Percentiles rank a stretch among this genome's conserved stretches.
These are phyloP conservation scores for Neonectria faginata DNA, from an alignment of 2,329 filamentous ascomycete species.

Conservation along the genomic window DNA sequence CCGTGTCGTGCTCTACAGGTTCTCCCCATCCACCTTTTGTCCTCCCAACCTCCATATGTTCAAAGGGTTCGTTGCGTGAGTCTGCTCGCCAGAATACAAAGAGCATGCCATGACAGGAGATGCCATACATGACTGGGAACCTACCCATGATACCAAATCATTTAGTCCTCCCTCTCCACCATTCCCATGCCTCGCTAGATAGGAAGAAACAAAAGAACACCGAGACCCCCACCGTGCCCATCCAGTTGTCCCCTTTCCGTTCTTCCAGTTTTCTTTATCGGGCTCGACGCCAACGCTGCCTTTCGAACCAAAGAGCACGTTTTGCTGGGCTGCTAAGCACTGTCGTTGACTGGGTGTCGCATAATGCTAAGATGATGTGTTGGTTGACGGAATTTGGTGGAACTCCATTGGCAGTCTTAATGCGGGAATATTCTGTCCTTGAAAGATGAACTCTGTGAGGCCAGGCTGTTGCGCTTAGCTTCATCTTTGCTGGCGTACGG, in stretches of 20 bases:
- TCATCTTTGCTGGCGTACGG: constrained; percentile 40
- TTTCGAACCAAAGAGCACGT: neutral
- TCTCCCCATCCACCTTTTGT: neutral
- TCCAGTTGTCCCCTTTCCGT: neutral
- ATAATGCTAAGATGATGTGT: neutral
- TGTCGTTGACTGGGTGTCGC: neutral
- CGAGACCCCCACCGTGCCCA: constrained; percentile 6
- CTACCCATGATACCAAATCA: constrained; percentile 4
- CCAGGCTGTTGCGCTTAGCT: constrained; percentile 40
- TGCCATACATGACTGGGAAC: constrained; percentile 11
- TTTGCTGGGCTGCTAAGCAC: neutral
- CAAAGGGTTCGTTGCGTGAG: neutral
- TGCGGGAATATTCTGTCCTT: constrained; percentile 44
- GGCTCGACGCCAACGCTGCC: neutral
- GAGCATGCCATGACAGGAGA: constrained; percentile 6
- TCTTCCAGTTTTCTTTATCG: constrained; percentile 4
- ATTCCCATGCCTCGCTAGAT: neutral
- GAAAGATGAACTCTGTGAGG: constrained; percentile 42
- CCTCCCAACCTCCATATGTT: neutral
- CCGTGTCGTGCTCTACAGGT: neutral
- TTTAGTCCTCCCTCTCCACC: constrained; percentile 12
- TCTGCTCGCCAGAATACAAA: constrained; percentile 9
- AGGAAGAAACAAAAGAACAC: neutral
- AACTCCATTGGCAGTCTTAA: constrained; percentile 13
- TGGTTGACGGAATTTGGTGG: neutral